A percentile compares a stretch with the other conserved stretches of the same genome.
Conservation (phyloP, 163 green algal genomes). For the Coccomyxa subellipsoidea region DNA sequence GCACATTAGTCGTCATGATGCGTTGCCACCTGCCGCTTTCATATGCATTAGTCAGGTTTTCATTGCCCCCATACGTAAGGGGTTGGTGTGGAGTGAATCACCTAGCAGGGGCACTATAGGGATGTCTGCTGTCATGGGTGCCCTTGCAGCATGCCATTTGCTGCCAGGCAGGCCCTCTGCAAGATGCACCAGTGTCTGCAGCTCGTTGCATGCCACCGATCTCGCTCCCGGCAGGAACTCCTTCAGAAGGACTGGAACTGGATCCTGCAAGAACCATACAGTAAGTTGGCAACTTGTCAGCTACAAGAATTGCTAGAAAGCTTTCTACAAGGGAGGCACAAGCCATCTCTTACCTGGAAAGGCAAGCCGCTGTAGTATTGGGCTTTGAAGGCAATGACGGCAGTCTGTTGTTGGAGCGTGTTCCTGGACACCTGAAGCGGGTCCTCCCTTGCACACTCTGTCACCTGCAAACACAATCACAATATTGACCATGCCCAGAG, state of each 20-base stretch:
- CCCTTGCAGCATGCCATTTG: constrained; percentile 37
- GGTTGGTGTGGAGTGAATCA: constrained; percentile 14
- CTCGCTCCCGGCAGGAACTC: constrained; percentile 65
- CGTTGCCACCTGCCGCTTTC: too few relatives aligned
- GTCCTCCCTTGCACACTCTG: constrained; percentile 20
- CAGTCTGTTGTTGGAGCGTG: constrained; percentile 30
- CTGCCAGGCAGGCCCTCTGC: constrained; percentile 30
- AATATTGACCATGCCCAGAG: too few relatives aligned
- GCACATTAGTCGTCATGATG: too few relatives aligned
- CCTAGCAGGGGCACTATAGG: constrained; percentile 25
- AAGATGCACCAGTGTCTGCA: constrained; percentile 54
- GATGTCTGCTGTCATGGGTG: constrained; percentile 10
- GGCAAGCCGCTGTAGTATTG: constrained; percentile 56
- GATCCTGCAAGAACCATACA: constrained; percentile 24
- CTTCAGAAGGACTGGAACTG: constrained; percentile 52
- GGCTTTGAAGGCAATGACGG: constrained; percentile 63
- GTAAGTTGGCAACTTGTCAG: too few relatives aligned
- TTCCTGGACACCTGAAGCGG: constrained; percentile 21
- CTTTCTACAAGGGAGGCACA: not conserved
- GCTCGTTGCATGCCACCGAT: constrained; percentile 66
- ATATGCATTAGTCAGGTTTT: too few relatives aligned
- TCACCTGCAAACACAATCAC: constrained; percentile 26
- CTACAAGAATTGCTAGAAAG: too few relatives aligned
- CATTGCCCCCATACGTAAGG: too few relatives aligned
- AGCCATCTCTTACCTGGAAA: constrained; percentile 31